Conservation (phyloP, 1,284 basidiomycete genomes). For the Cerrena zonata region DNA sequence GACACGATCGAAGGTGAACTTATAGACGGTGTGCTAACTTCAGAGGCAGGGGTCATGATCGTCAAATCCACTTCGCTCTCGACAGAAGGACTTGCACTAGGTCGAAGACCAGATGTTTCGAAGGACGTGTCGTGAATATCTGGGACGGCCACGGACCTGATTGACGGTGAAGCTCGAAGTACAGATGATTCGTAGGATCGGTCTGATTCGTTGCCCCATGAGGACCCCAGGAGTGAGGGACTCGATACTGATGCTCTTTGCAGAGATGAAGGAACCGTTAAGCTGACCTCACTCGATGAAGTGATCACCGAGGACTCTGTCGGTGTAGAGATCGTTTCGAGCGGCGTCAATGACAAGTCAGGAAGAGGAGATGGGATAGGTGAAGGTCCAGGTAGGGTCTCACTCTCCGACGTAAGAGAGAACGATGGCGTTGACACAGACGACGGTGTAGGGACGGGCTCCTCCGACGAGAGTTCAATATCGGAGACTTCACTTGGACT, state of each 20-base stretch:
- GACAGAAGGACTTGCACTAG: constrained; percentile 27
- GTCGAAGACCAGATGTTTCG: constrained; percentile 43
- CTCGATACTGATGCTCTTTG: constrained; percentile 23
- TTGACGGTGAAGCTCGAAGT: constrained; percentile 60
- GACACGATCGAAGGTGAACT: constrained; percentile 15
- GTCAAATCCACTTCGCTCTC: constrained; percentile 28
- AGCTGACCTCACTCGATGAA: constrained; percentile 28
- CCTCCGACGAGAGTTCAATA: constrained; percentile 9
- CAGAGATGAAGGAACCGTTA: constrained; percentile 25
- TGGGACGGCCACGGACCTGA: constrained; percentile 49
- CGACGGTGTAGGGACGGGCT: constrained; percentile 10
- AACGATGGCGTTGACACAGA: constrained; percentile 10
- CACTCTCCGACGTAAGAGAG: constrained; percentile 7
- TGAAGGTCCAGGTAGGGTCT: constrained; percentile 22
- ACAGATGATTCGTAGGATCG: constrained; percentile 66
- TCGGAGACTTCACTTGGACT: constrained; percentile 16
- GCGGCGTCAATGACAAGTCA: constrained; percentile 11
- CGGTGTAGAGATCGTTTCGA: constrained; percentile 20
- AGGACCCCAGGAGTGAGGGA: constrained; percentile 36
- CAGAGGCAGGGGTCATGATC: constrained; percentile 30
- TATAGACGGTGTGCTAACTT: constrained; percentile 28
- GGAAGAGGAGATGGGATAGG: constrained; percentile 19
- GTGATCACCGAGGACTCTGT: constrained; percentile 34
- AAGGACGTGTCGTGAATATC: constrained; percentile 58
- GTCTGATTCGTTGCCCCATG: constrained; percentile 58